Evolutionary conservation across 1,284 basidiomycete genomes (phyloP), one percentile per base, ranked within the genome.

Genomic region (Xerocomus nothofagi): DNA sequence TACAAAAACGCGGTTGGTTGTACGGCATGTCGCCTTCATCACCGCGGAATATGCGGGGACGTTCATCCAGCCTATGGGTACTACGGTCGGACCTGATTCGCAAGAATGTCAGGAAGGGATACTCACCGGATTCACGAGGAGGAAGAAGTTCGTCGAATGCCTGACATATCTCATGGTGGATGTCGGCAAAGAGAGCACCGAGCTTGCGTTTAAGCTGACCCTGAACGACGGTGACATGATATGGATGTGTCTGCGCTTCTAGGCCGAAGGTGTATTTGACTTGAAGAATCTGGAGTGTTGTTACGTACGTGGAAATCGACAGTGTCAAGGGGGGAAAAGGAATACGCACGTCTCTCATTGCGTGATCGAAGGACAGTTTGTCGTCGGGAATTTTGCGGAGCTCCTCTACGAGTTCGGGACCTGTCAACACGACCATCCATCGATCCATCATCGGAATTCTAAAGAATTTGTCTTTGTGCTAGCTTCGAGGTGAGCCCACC

Each of bases 1-100:
- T n/a, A 78, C 73, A 47, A 78, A 77, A 30, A 72, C 51, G 27
- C 76, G 72, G 49, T 71, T 77, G 44, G 65, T 72, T 47, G 62
- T 60, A 55, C 73, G 70, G 55, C 68, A 70, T 47, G 72, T 66
- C 34, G 69, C 59, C 41, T 64, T 60, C 60, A 64, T 60, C 38
- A 63, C 59, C 50, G 61, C 56, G 48, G 58, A 48, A 48, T 65
- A 62, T 27, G 61, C 62, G 32, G 59, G 49, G 23, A 71, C 49
- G 17, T 53, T 60, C 18, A 59, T 53, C 72, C 70, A 71, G 30
- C 53, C 71, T 66, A 39, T 40, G 24, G 15, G 27, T 34, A 20
- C n/a, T 43, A 29, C 12, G 41, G 55, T 61, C 11, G 40, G 33
- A 49, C 44, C 36, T 49, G 44, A 54, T 51, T 50, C 44, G 39